Evolutionary conservation across 768 basidiomycete species (phyloP), one percentile per base, ranked within the genome.

Genomic region (Mycena pura): DNA sequence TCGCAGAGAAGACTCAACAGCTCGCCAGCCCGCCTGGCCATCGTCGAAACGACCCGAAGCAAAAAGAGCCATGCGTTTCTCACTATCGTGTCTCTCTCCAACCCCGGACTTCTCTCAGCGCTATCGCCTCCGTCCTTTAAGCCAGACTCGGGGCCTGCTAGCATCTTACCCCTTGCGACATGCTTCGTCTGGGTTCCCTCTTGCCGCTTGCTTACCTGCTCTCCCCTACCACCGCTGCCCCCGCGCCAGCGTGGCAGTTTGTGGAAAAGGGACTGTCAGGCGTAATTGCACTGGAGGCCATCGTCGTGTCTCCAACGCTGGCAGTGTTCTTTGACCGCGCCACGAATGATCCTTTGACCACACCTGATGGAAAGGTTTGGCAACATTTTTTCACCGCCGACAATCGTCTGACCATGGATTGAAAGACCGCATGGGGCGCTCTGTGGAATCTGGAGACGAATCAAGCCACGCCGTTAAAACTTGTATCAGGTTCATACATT

Each of bases 311-410:
- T 15, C 68, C 66, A 11, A 69, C 66, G 5, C 60, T 68, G 3
- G 60, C 59, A 10, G 24, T 71, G 3, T 79, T 88, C 62, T 70
- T 87, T 44, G 86, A 89, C 78, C 86, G 87, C 72, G 78, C 79
- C 0, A 81, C 84, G 62, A 74, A 77, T 58, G 86, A 86, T 72
- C 80, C 83, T 2, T 61, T 77, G 6, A 61, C 71, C 24, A 76
- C 84, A 55, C 17, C 60, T 5, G 76, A 78, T 31, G 81, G 79
- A 0, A 83, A 84, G 64, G 80, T 83, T n/a, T n/a, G n/a, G n/a
- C n/a, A n/a, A n/a, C n/a, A n/a, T n/a, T n/a, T n/a, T n/a, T n/a
- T n/a, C n/a, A n/a, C n/a, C n/a, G n/a, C n/a, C n/a, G n/a, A n/a
- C n/a, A n/a, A n/a, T n/a, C n/a, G n/a, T n/a, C n/a, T n/a, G n/a